Evolutionary conservation across 2,329 filamentous ascomycete genomes (phyloP).

Genomic region (Lecanicillium sp.): DNA sequence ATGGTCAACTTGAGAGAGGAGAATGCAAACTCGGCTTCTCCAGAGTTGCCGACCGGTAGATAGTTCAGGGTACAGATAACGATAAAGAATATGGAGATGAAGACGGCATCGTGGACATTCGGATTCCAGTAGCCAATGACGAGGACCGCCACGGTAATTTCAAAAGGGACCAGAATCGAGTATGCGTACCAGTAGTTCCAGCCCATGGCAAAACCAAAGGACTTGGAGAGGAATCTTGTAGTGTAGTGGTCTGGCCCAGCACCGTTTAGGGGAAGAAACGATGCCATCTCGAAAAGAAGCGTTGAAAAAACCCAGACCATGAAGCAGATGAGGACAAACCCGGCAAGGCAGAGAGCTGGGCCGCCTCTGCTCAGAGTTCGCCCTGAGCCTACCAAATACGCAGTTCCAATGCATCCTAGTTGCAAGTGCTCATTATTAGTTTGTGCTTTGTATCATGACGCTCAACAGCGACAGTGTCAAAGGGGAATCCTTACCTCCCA

Average conservation of each 20-base stretch:
- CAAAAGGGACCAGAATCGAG: slow-evolving; percentile 1
- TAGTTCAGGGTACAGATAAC: neutral
- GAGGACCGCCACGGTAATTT: slow-evolving; percentile 1
- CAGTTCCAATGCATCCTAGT: slow-evolving; percentile 4
- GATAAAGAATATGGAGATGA: neutral
- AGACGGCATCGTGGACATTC: neutral
- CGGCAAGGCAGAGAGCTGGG: slow-evolving; percentile 1
- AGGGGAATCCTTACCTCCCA: slow-evolving; percentile 3
- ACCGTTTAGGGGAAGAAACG: neutral
- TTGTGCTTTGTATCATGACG: neutral
- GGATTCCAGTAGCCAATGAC: slow-evolving; percentile 1
- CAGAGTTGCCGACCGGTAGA: slow-evolving; percentile 2
- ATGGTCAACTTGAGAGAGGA: neutral
- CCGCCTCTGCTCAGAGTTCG: slow-evolving; percentile 4
- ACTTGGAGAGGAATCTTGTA: neutral
- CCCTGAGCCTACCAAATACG: slow-evolving; percentile 3
- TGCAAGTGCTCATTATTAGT: neutral
- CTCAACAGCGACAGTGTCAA: neutral
- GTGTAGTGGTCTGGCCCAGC: neutral
- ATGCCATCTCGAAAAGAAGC: slow-evolving; percentile 1
- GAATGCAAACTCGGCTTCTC: slow-evolving; percentile 4
- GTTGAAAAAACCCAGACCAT: slow-evolving; percentile 1
- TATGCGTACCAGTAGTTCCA: slow-evolving; percentile 6
- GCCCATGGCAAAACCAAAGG: slow-evolving; percentile 3
- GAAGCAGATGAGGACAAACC: neutral